A percentile compares a stretch with the other conserved stretches of the same genome.
Evolutionary conservation across 805 yeast genomes (phyloP).

Genomic region (Yarrowia yakushimensis): DNA sequence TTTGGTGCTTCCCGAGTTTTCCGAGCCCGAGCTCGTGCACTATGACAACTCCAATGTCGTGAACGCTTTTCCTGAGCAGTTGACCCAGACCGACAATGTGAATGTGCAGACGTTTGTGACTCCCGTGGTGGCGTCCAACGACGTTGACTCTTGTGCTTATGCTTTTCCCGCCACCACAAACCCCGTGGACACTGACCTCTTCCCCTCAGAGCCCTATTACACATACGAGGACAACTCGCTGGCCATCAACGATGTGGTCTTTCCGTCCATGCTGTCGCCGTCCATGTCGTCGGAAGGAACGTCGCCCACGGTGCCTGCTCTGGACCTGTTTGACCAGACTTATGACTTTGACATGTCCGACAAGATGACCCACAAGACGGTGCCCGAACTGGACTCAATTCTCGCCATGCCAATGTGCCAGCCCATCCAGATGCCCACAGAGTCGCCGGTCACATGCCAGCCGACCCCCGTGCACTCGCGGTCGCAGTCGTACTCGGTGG

Average conservation of each 20-base stretch:
- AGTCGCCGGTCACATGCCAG: background rate
- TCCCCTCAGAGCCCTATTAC: background rate
- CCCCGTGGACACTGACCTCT: background rate
- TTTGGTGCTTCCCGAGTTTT: constrained; percentile 1
- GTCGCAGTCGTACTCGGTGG: background rate
- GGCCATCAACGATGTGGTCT: background rate
- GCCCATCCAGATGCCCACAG: background rate
- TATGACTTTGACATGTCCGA: background rate
- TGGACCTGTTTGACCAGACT: background rate
- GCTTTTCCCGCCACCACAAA: background rate
- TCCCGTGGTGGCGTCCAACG: too few species aligned
- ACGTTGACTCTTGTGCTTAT: too few species aligned
- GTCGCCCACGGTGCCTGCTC: background rate
- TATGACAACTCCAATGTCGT: background rate
- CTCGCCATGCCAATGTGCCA: background rate
- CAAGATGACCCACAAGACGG: background rate
- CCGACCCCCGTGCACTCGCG: constrained; percentile 7
- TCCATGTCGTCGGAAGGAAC: background rate
- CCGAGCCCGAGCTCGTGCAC: background rate
- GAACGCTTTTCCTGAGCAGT: background rate
- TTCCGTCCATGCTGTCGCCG: constrained; percentile 15
- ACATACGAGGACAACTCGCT: background rate
- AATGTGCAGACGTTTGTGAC: too few species aligned
- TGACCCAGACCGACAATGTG: background rate
- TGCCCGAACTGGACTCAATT: background rate